phyloP scores from a whole-genome alignment of 2,329 filamentous ascomycete genomes.

The Knufia petricola region DNA sequence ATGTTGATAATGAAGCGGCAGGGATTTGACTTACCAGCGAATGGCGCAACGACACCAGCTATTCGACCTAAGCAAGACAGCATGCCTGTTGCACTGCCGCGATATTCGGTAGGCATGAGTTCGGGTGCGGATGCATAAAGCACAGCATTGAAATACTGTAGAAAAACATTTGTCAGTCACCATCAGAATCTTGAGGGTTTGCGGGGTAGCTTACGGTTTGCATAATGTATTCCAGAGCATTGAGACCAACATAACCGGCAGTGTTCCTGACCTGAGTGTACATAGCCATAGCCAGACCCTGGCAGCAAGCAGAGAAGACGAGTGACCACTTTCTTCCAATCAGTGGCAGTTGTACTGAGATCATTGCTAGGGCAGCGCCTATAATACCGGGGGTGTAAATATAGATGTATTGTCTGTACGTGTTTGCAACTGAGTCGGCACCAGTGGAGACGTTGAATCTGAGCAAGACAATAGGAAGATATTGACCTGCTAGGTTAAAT shows the following conservation, averaged over 20 bases:
- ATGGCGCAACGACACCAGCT: constrained; percentile 16
- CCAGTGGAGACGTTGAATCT: constrained; percentile 24
- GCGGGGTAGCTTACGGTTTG: constrained; percentile 24
- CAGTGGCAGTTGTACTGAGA: constrained; percentile 36
- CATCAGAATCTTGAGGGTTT: no score
- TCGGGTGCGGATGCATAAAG: constrained; percentile 46
- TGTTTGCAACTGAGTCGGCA: constrained; percentile 19
- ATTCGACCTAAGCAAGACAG: constrained; percentile 14
- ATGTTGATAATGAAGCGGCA: neutral
- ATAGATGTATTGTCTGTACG: constrained; percentile 29
- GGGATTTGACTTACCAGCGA: constrained; percentile 9
- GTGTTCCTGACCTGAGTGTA: constrained; percentile 38
- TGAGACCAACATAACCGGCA: constrained; percentile 40
- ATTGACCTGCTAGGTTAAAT: constrained; percentile 30
- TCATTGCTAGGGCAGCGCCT: constrained; percentile 32
- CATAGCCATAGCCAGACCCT: constrained; percentile 27
- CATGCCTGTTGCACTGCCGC: constrained; percentile 15
- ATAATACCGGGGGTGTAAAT: constrained; percentile 29
- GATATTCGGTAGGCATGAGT: constrained; percentile 21
- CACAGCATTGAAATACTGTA: constrained; percentile 38
- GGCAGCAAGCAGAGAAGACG: constrained; percentile 33
- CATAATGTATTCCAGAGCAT: constrained; percentile 45
- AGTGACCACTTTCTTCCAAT: constrained; percentile 32
- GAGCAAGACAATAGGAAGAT: constrained; percentile 27
- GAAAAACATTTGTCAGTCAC: no score